Conservation (phyloP, 2,329 filamentous ascomycete species). For the Tolypocladium paradoxum region DNA sequence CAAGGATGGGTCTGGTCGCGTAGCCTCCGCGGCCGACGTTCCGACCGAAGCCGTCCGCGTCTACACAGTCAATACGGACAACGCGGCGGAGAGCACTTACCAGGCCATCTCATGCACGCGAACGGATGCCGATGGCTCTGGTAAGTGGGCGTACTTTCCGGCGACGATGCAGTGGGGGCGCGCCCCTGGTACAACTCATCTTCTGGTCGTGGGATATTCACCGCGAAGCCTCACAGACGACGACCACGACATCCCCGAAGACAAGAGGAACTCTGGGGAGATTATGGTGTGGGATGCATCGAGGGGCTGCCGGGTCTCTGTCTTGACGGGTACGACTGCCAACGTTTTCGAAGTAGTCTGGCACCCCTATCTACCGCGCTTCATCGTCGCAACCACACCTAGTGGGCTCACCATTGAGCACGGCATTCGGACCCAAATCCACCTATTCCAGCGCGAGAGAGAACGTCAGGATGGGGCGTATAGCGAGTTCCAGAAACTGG, state of each 20-base stretch:
- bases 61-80: constrained; percentile 32
- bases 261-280: constrained; percentile 47
- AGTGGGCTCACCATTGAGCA: constrained; percentile 32
- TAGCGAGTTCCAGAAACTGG: constrained; percentile 40
- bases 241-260: constrained; percentile 47
- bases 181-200: constrained; percentile 30
- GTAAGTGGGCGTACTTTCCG: constrained; percentile 52
- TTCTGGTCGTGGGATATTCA: constrained; percentile 53
- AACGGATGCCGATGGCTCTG: constrained; percentile 20
- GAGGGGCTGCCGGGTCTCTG: constrained; percentile 29
- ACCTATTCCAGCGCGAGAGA: constrained; percentile 34
- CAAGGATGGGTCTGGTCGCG: constrained; percentile 32
- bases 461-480: constrained; percentile 18
- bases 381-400: constrained; percentile 48
- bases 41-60: constrained; percentile 43
- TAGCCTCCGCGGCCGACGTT: constrained; percentile 51
- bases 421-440: constrained; percentile 43
- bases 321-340: constrained; percentile 40
- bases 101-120: constrained; percentile 30
- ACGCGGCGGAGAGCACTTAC: constrained; percentile 26
- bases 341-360: constrained; percentile 57
- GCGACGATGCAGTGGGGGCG: constrained; percentile 54
- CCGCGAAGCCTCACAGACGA: constrained; percentile 42
- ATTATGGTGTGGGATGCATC: constrained; percentile 48
- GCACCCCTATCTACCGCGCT: constrained; percentile 44